phyloP scores from a whole-genome alignment of 1,139 yeast genomes.

The Candida neerlandica region DNA sequence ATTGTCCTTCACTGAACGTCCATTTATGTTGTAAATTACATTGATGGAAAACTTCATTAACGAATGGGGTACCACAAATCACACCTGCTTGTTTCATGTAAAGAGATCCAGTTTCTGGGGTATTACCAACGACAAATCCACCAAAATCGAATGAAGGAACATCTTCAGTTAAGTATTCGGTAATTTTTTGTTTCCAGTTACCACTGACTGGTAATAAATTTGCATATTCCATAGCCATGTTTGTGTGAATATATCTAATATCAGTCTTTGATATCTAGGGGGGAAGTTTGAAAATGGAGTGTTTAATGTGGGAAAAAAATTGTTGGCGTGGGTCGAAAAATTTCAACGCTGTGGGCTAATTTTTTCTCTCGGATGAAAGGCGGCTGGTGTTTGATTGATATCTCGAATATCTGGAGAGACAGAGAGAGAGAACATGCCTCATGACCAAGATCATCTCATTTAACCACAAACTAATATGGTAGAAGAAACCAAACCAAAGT shows the following conservation, averaged over 20 bases:
- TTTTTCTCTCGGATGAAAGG: not conserved
- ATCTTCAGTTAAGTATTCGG: slow-evolving; percentile 79
- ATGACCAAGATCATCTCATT: no score
- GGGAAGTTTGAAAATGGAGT: not conserved
- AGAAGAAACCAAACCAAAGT: not conserved
- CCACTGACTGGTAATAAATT: slow-evolving; percentile 75
- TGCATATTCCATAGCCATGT: slow-evolving; percentile 35
- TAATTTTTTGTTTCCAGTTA: slow-evolving; percentile 75
- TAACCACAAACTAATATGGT: not conserved
- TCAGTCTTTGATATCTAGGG: not conserved
- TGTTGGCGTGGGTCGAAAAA: not conserved
- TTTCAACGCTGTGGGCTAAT: slow-evolving; percentile 1
- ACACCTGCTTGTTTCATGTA: slow-evolving; percentile 82
- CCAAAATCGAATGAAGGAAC: slow-evolving; percentile 95
- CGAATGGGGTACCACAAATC: slow-evolving; percentile 89
- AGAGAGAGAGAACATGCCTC: not conserved
- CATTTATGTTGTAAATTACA: slow-evolving; percentile 73
- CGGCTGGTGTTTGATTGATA: not conserved
- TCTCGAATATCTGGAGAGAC: not conserved
- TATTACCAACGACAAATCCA: slow-evolving; percentile 89
- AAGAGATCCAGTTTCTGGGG: slow-evolving; percentile 68
- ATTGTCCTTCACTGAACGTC: slow-evolving; percentile 70
- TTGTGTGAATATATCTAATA: not conserved
- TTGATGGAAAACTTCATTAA: slow-evolving; percentile 80
- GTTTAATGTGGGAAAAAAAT: not conserved